Conservation (phyloP, 805 yeast species). For the Candida pseudoglaebosa region DNA sequence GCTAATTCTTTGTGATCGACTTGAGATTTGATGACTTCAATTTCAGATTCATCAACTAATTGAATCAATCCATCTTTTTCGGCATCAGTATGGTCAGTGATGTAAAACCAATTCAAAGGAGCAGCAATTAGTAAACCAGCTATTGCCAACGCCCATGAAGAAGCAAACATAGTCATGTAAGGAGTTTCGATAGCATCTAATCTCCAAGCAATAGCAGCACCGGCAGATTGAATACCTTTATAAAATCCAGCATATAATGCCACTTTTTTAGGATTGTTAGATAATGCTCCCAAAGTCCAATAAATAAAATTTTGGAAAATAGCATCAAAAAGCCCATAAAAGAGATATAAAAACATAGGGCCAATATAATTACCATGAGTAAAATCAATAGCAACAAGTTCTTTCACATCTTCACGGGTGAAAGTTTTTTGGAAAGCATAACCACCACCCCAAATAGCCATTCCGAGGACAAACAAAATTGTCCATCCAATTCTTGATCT, state of each 20-base stretch:
- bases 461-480: slow-evolving; percentile 34
- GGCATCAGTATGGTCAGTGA: slow-evolving; percentile 41
- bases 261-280: slow-evolving; percentile 53
- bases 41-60: slow-evolving; percentile 20
- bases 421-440: slow-evolving; percentile 41
- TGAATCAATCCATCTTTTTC: slow-evolving; percentile 28
- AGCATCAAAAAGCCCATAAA: slow-evolving; percentile 59
- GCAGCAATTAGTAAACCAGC: slow-evolving; percentile 47
- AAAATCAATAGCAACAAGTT: slow-evolving; percentile 39
- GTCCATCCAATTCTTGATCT: slow-evolving; percentile 47
- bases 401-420: slow-evolving; percentile 33
- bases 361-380: slow-evolving; percentile 48
- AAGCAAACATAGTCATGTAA: slow-evolving; percentile 42
- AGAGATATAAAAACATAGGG: slow-evolving; percentile 58
- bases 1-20: slow-evolving; percentile 10
- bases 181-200: slow-evolving; percentile 40
- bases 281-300: slow-evolving; percentile 57
- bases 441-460: slow-evolving; percentile 61
- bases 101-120: slow-evolving; percentile 42
- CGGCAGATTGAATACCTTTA: slow-evolving; percentile 62
- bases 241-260: slow-evolving; percentile 59
- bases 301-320: slow-evolving; percentile 55
- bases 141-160: slow-evolving; percentile 49
- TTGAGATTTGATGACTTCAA: slow-evolving; percentile 21
- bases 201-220: slow-evolving; percentile 60